A percentile compares a stretch with the other conserved stretches of the same genome.
Conservation (phyloP, 306 rosid genomes). For the Trifolium subterraneum region DNA sequence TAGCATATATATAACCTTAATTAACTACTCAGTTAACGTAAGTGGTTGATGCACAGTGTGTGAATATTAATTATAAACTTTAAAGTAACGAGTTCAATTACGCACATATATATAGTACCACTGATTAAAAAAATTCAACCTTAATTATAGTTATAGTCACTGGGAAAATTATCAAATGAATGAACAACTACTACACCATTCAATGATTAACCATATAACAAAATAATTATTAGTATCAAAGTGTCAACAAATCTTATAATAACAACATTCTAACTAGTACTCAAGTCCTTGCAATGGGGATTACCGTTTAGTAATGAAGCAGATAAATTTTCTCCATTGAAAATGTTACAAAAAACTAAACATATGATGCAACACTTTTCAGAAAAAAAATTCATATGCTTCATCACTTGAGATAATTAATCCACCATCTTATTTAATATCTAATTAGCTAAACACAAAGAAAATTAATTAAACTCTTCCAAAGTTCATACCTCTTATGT, state of each 20-base stretch:
- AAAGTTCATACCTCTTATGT: constrained; percentile 7
- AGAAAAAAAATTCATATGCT: constrained; percentile 78
- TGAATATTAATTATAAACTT: too few species aligned
- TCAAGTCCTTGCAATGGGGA: constrained; percentile 33
- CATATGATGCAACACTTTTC: constrained; percentile 21
- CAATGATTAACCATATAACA: neutral
- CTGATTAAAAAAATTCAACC: too few species aligned
- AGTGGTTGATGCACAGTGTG: too few species aligned
- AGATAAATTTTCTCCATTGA: constrained; percentile 67
- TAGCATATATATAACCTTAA: too few species aligned
- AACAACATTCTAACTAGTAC: neutral
- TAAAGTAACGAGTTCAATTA: too few species aligned
- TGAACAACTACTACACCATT: neutral
- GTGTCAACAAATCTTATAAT: neutral
- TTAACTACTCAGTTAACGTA: too few species aligned
- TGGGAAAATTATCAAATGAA: neutral
- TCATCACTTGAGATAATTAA: constrained; percentile 65
- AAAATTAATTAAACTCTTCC: constrained; percentile 31
- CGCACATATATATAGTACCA: too few species aligned
- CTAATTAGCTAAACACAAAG: neutral
- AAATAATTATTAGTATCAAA: neutral
- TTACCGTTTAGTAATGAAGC: constrained; percentile 71
- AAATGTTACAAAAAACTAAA: constrained; percentile 26
- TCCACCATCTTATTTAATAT: constrained; percentile 52
- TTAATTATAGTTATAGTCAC: too few species aligned